These are phyloP conservation scores for Bjerkandera adusta DNA, from an alignment of 1,284 basidiomycete species.

Conservation along the genomic window DNA sequence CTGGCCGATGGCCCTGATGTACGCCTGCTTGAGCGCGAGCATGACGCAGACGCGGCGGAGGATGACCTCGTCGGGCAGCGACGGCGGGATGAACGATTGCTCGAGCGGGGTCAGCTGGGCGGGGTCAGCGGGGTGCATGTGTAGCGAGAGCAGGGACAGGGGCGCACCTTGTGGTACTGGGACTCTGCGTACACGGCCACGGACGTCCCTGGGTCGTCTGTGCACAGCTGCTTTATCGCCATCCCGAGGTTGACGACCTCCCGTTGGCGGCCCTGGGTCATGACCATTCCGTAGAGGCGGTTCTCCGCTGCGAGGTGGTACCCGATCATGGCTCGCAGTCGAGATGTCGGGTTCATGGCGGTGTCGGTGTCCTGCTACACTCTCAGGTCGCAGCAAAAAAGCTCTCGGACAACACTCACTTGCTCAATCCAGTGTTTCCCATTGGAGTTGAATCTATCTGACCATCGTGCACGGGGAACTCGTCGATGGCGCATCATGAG, in stretches of 20 bases:
- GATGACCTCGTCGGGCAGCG: slow-evolving; percentile 56
- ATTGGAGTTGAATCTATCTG: slow-evolving; percentile 52
- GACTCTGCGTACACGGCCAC: slow-evolving; percentile 67
- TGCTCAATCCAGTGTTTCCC: slow-evolving; percentile 83
- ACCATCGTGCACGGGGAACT: slow-evolving; percentile 72
- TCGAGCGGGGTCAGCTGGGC: slow-evolving; percentile 63
- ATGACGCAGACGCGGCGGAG: slow-evolving; percentile 72
- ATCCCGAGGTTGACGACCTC: slow-evolving; percentile 78
- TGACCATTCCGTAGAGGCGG: slow-evolving; percentile 75
- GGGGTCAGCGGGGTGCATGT: not conserved
- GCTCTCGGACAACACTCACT: slow-evolving; percentile 37
- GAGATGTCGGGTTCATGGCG: slow-evolving; percentile 55
- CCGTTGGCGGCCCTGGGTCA: slow-evolving; percentile 71
- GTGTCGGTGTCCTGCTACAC: slow-evolving; percentile 41
- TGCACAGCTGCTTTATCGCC: slow-evolving; percentile 62
- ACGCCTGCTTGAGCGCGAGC: slow-evolving; percentile 73
- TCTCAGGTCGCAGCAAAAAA: not conserved
- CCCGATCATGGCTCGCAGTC: slow-evolving; percentile 70
- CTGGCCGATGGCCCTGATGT: slow-evolving; percentile 79
- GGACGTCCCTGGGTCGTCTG: slow-evolving; percentile 55
- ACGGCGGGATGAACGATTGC: slow-evolving; percentile 46
- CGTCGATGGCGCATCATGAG: slow-evolving; percentile 83
- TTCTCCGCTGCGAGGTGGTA: slow-evolving; percentile 70
- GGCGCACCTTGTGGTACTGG: slow-evolving; percentile 65
- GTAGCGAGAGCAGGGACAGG: not conserved